phyloP scores from a whole-genome alignment of 1,139 yeast species.

The Pichia sp. region DNA sequence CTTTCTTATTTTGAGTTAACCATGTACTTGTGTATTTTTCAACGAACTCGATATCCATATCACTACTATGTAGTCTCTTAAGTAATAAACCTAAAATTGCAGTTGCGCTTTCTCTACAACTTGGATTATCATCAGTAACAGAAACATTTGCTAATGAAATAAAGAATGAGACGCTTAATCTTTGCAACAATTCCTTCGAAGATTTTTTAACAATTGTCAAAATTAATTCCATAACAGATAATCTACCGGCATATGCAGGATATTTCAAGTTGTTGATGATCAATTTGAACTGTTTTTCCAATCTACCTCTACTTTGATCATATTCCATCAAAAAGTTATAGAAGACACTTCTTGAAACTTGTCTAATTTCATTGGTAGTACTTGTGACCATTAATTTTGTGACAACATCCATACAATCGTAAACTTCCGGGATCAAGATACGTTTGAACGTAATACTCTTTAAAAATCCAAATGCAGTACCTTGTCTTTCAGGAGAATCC shows the following conservation, averaged over 20 bases:
- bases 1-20: slow-evolving; percentile 53
- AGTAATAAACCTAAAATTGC: slow-evolving; percentile 54
- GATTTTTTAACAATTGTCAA: slow-evolving; percentile 65
- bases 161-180: slow-evolving; percentile 69
- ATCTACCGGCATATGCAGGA: slow-evolving; percentile 81
- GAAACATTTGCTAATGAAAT: slow-evolving; percentile 73
- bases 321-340: slow-evolving; percentile 87
- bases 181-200: slow-evolving; percentile 52
- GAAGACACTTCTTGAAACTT: slow-evolving; percentile 76
- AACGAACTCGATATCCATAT: slow-evolving; percentile 36
- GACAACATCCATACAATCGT: slow-evolving; percentile 80
- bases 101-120: slow-evolving; percentile 82
- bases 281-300: slow-evolving; percentile 77
- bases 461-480: slow-evolving; percentile 78
- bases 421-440: slow-evolving; percentile 77
- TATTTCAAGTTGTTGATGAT: slow-evolving; percentile 79
- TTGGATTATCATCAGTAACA: slow-evolving; percentile 71
- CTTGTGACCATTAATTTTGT: slow-evolving; percentile 86
- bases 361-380: slow-evolving; percentile 77
- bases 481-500: slow-evolving; percentile 86
- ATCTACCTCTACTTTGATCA: slow-evolving; percentile 84
- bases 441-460: slow-evolving; percentile 69
- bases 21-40: slow-evolving; percentile 61
- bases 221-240: slow-evolving; percentile 84
- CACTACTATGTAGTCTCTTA: slow-evolving; percentile 36